Base-by-base conservation (phyloP, 805 yeast species). In the Clavispora vitiphila region DNA sequence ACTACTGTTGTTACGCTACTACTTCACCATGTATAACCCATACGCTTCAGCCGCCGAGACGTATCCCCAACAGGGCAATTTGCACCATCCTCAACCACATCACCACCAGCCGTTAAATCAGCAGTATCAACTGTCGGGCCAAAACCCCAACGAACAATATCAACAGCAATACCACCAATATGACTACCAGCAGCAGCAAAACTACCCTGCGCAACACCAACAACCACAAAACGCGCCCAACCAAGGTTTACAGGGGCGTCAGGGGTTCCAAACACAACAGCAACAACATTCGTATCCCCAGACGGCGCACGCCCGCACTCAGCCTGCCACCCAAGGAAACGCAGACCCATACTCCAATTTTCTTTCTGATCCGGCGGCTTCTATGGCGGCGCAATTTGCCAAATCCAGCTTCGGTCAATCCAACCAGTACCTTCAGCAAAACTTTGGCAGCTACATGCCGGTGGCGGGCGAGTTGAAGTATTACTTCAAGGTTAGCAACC, bases 401-500 rank as follows among this genome's bases (percentile, higher is more conserved):
- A 85, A 86, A 55, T 77, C 78, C 40, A 96, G 97, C 1, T 76
- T 93, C 44, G 77, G 78, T 49, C 85, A 87, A 23, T 87, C 93
- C 19, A 86, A 86, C 52, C 83, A 82, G 47, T 86, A 85, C 62
- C 62, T 88, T 60, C 86, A 86, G 51, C 82, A 81, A 46, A 87
- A 85, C 62, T 73, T 82, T 50, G 76, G 76, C 18, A 68, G 67
- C 32, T 67, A 73, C 50, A 72, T 77, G 22, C 69, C 74, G 3
- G 67, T 68, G 19, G 71, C 74, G 2, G 64, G 69, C 26, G 81
- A 85, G 41, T 65, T 93, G 52, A 82, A 88, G 50, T 86, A 82
- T 65, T 90, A 90, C 64, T 95, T 93, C 72, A 87, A 86, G 63
- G 96, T 93, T 15, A 83, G 95, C 36, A 95, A 91, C 61, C 69